Conservation (phyloP, 768 basidiomycete species). For the Mycena indigotica region DNA sequence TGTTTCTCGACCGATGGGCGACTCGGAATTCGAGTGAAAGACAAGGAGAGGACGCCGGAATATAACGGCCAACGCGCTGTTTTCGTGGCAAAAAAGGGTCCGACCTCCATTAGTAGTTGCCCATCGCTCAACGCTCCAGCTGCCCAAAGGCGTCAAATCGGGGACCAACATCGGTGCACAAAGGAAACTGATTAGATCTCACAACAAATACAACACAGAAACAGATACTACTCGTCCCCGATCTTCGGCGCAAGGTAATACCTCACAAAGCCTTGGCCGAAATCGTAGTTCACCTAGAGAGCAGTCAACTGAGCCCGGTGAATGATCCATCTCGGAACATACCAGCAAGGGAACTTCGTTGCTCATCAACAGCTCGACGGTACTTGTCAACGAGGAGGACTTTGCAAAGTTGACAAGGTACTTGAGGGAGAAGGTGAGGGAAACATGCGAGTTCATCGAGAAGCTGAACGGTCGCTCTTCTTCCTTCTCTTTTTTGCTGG, state of each 20-base stretch:
- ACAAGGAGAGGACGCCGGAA: too few species aligned
- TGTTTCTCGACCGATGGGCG: too few species aligned
- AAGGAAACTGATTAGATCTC: background rate
- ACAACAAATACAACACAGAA: background rate
- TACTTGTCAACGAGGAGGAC: conserved; percentile 70
- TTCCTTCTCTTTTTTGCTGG: conserved; percentile 50
- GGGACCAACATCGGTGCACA: too few species aligned
- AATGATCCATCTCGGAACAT: conserved; percentile 29
- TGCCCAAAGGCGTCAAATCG: too few species aligned
- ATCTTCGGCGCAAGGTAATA: conserved; percentile 98
- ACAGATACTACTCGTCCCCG: conserved; percentile 63
- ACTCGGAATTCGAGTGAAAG: too few species aligned
- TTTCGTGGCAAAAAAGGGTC: background rate
- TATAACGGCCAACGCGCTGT: too few species aligned
- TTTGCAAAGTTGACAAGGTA: conserved; percentile 98
- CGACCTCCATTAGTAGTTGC: too few species aligned
- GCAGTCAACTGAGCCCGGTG: background rate
- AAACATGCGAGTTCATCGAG: conserved; percentile 88
- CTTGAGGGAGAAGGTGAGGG: conserved; percentile 93
- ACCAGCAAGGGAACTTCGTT: conserved; percentile 90
- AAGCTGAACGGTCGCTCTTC: conserved; percentile 67
- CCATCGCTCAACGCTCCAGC: too few species aligned
- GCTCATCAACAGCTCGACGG: conserved; percentile 85
- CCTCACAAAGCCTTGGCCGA: conserved; percentile 83
- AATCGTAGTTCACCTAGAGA: conserved; percentile 81